Evolutionary conservation across 192 early-diverging fungal species (phyloP).

Genomic region (Entrophospora sp.): DNA sequence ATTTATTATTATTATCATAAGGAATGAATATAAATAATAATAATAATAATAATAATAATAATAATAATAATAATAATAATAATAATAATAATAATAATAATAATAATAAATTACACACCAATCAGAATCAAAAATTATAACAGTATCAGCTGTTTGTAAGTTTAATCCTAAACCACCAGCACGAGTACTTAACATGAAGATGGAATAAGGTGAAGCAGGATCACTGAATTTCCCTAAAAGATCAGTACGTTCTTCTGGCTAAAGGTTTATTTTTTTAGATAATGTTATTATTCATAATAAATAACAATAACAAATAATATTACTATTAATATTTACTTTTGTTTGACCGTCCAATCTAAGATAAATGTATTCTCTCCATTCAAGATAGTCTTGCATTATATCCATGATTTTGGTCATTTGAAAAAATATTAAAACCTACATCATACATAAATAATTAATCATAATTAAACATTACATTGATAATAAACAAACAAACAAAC

Average conservation of each 20-base stretch:
- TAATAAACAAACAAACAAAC: conserved; percentile 33
- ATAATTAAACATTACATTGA: neutral
- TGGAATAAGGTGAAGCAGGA: conserved; percentile 66
- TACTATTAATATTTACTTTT: conserved; percentile 51
- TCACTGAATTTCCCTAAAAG: conserved; percentile 81
- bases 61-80: too few relatives aligned
- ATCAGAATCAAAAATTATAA: conserved; percentile 96
- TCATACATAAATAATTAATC: too few relatives aligned
- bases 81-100: too few relatives aligned
- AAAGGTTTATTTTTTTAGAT: too few relatives aligned
- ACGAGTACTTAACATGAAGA: conserved; percentile 90
- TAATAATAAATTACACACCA: too few relatives aligned
- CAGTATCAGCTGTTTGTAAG: conserved; percentile 78
- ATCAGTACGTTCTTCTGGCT: conserved; percentile 72
- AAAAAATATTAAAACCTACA: conserved; percentile 66
- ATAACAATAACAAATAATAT: too few relatives aligned
- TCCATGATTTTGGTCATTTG: conserved; percentile 90
- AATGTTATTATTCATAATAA: too few relatives aligned
- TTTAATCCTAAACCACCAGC: conserved; percentile 71
- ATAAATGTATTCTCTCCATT: conserved; percentile 58
- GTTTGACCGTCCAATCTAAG: conserved; percentile 89
- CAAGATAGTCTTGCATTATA: conserved; percentile 93
- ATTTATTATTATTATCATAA: too few relatives aligned
- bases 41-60: too few relatives aligned
- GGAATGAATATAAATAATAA: too few relatives aligned